A percentile compares a stretch with the other conserved stretches of the same genome.
phyloP scores from a whole-genome alignment of 371 early-diverging fungal genomes.

The Lichtheimia ornata region DNA sequence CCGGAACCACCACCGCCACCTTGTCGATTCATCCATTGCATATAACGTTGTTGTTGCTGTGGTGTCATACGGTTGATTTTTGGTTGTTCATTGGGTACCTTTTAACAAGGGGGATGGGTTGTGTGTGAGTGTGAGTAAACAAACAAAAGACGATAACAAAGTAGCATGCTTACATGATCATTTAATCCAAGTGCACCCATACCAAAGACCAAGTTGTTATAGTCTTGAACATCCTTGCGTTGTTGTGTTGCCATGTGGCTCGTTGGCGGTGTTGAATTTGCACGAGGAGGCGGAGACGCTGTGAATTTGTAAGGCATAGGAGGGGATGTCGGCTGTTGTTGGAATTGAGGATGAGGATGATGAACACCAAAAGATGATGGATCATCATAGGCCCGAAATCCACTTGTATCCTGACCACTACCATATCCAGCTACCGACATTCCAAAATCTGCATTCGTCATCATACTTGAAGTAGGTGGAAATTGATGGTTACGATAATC shows the following conservation, averaged over 20 bases:
- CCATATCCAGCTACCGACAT: too few relatives aligned
- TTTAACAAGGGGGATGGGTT: too few relatives aligned
- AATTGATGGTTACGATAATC: background rate
- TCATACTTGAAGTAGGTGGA: too few relatives aligned
- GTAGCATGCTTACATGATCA: conserved; percentile 30
- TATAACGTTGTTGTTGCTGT: conserved; percentile 22
- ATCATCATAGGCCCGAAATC: too few relatives aligned
- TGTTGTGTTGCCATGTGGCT: conserved; percentile 17
- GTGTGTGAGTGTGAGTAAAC: conserved; percentile 6
- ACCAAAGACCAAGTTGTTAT: conserved; percentile 31
- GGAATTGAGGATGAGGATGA: too few relatives aligned
- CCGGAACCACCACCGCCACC: background rate
- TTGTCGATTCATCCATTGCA: conserved; percentile 20
- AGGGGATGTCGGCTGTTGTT: conserved; percentile 24
- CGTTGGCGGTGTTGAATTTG: conserved; percentile 48
- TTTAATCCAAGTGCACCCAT: conserved; percentile 35
- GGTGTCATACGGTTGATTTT: background rate
- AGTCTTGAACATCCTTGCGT: conserved; percentile 2
- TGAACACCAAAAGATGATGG: too few relatives aligned
- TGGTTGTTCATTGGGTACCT: background rate
- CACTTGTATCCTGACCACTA: too few relatives aligned
- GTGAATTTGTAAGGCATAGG: conserved; percentile 35
- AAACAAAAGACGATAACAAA: background rate
- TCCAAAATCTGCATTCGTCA: too few relatives aligned
- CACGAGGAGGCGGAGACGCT: conserved; percentile 37